Percentiles rank a stretch among this genome's conserved stretches.
phyloP scores from a whole-genome alignment of 1,284 basidiomycete genomes.

The Leccinum holopus region DNA sequence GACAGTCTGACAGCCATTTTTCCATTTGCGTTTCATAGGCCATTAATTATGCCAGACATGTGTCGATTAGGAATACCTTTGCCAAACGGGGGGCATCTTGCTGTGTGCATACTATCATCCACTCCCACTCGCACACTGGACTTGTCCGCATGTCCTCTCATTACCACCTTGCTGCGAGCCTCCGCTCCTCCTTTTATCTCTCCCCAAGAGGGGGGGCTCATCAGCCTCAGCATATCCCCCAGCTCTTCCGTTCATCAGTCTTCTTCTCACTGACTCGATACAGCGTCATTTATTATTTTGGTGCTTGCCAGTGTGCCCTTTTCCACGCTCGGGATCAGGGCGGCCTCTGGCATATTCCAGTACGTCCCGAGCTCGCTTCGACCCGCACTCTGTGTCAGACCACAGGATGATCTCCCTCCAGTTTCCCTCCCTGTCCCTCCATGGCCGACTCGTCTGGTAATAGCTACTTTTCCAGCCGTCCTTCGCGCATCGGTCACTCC shows the following conservation, averaged over 20 bases:
- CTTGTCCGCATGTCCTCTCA: conserved; percentile 30
- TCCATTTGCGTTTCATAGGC: conserved; percentile 32
- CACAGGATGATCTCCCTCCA: conserved; percentile 27
- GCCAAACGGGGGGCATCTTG: conserved; percentile 31
- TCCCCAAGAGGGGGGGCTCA: conserved; percentile 5
- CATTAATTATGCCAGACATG: conserved; percentile 31
- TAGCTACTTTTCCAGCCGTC: conserved; percentile 14
- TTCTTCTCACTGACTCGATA: conserved; percentile 1
- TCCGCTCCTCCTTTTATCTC: conserved; percentile 32
- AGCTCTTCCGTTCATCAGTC: conserved; percentile 8
- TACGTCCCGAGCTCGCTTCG: conserved; percentile 20
- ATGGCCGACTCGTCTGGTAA: conserved; percentile 25
- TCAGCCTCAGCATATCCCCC: conserved; percentile 8
- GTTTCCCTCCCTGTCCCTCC: conserved; percentile 6
- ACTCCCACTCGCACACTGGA: conserved; percentile 19
- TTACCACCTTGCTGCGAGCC: conserved; percentile 25
- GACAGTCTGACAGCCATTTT: conserved; percentile 25
- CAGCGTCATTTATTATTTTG: conserved; percentile 10
- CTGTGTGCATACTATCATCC: conserved; percentile 25
- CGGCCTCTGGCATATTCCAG: conserved; percentile 18
- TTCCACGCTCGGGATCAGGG: conserved; percentile 33
- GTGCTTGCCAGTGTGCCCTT: conserved; percentile 18
- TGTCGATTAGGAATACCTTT: conserved; percentile 31
- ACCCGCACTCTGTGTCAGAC: conserved; percentile 5
- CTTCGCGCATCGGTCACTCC: conserved; percentile 15